A percentile compares a stretch with the other conserved stretches of the same genome.
Evolutionary conservation across 2,329 filamentous ascomycete genomes (phyloP).

Genomic region (Penicillium sclerotigenum): DNA sequence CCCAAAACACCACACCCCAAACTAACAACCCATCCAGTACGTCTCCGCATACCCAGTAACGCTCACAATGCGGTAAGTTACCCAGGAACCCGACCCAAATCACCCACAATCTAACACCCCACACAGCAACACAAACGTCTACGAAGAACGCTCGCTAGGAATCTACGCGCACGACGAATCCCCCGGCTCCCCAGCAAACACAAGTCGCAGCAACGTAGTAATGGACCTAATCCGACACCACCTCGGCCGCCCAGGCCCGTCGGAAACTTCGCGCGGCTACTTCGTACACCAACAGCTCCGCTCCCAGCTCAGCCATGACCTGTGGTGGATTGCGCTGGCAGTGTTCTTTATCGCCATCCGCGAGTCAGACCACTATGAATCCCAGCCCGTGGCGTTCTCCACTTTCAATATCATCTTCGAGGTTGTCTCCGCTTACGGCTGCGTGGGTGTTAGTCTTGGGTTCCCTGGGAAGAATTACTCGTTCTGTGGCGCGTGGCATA

Average conservation of each 20-base stretch:
- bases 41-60: constrained; percentile 38
- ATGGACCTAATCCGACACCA: constrained; percentile 29
- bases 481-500: constrained; percentile 55
- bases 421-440: constrained; percentile 53
- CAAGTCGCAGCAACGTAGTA: constrained; percentile 21
- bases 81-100: neutral
- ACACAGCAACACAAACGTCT: constrained; percentile 64
- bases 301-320: constrained; percentile 64
- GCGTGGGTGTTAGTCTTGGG: constrained; percentile 60
- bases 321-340: constrained; percentile 63
- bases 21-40: constrained; percentile 25
- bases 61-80: constrained; percentile 32
- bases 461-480: constrained; percentile 54
- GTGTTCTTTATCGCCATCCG: constrained; percentile 60
- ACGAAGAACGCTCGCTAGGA: constrained; percentile 66
- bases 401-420: constrained; percentile 58
- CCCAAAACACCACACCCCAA: neutral
- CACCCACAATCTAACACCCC: neutral
- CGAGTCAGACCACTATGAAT: constrained; percentile 55
- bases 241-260: constrained; percentile 20
- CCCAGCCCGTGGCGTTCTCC: constrained; percentile 52
- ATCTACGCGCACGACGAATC: constrained; percentile 37
- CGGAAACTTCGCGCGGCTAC: constrained; percentile 42
- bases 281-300: constrained; percentile 58
- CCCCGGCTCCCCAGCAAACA: constrained; percentile 17